Base-by-base conservation (phyloP, 2,329 filamentous ascomycete genomes). In the Cytospora schulzeri region DNA sequence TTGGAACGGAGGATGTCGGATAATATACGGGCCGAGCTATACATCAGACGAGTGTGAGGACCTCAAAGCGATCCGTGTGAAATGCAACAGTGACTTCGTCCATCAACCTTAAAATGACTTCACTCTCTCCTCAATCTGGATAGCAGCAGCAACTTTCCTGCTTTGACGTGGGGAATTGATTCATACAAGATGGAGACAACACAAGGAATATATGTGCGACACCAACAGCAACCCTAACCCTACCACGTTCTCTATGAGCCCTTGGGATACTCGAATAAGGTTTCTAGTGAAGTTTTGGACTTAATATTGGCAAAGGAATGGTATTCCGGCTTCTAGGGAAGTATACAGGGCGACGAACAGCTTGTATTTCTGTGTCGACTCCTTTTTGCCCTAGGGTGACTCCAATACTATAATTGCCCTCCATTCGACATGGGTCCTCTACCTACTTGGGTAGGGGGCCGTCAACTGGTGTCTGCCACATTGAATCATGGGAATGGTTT, bases 11-110 rank as follows among this genome's bases (percentile, higher is more conserved):
- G n/a, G 28, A 29, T n/a, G 33, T 28, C 59, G 59, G 59, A 62
- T 56, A 38, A 62, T 50, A 28, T 38, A 62, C 59, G 59, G 59
- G 48, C 59, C 59, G 59, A 9, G 29, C 29, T 50, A 33, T 51
- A 56, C n/a, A 35, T n/a, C n/a, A 55, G 35, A 61, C n/a, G 51
- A 31, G 31, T 9, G 52, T 51, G 28, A 50, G 59, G 59, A 50
- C 41, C 59, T 28, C 38, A 50, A 26, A 19, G 28, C 4, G 59
- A 50, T 24, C 59, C 19, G 52, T 62, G 52, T 15, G 15, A 26
- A 56, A 1, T 3, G 8, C 22, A 12, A 15, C 35, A 1, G 9
- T 15, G 17, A 24, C 24, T 33, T 53, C 48, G 33, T 41, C 48
- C 6, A 6, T 9, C 31, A 9, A 52, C 48, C 7, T 19, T 41